Evolutionary conservation across 805 yeast genomes (phyloP).

Genomic region (Yarrowia porcina): DNA sequence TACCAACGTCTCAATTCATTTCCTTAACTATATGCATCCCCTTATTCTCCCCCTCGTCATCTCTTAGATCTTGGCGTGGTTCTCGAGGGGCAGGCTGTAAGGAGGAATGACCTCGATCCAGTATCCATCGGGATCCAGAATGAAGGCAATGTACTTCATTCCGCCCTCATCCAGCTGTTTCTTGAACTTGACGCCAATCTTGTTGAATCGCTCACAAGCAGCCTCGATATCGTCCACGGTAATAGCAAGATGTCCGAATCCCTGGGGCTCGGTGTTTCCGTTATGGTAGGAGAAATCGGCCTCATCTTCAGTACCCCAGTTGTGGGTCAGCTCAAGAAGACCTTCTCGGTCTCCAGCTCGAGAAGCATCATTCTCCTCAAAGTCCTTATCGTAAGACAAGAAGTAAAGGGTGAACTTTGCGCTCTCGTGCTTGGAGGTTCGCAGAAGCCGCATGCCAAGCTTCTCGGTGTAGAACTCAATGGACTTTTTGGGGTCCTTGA

Average conservation of each 20-base stretch:
- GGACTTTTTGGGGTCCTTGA: slow-evolving; percentile 76
- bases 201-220: slow-evolving; percentile 49
- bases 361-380: slow-evolving; percentile 42
- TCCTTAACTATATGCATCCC: background rate
- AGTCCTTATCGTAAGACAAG: slow-evolving; percentile 58
- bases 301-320: slow-evolving; percentile 91
- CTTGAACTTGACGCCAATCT: slow-evolving; percentile 49
- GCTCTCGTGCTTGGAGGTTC: slow-evolving; percentile 52
- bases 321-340: slow-evolving; percentile 84
- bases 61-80: slow-evolving; percentile 19
- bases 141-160: slow-evolving; percentile 67
- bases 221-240: slow-evolving; percentile 58
- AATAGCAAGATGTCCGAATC: slow-evolving; percentile 84
- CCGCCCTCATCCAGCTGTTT: slow-evolving; percentile 43
- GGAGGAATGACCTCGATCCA: slow-evolving; percentile 66
- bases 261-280: slow-evolving; percentile 76
- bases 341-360: slow-evolving; percentile 51
- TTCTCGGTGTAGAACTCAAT: slow-evolving; percentile 73
- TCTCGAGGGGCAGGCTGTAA: slow-evolving; percentile 33
- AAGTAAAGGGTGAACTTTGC: slow-evolving; percentile 87
- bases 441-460: slow-evolving; percentile 74
- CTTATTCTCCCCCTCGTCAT: background rate
- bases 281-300: slow-evolving; percentile 71
- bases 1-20: no score
- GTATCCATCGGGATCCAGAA: slow-evolving; percentile 90